A percentile compares a stretch with the other conserved stretches of the same genome.
These are phyloP conservation scores for Starmerella bombi DNA, from an alignment of 805 yeast genomes.

Conservation along the genomic window DNA sequence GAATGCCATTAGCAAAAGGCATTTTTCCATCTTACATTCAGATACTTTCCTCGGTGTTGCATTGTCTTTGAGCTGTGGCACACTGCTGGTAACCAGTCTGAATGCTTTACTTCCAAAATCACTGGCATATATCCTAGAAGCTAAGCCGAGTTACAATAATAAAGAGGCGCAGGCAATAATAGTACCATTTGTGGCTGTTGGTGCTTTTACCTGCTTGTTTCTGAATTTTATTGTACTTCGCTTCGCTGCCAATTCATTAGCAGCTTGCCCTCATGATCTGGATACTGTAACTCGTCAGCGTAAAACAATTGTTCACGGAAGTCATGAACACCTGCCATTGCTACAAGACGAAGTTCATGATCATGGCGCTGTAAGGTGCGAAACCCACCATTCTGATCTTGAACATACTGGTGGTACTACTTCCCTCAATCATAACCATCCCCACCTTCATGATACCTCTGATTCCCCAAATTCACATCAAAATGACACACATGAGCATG, in stretches of 20 bases:
- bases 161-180: slow-evolving; percentile 30
- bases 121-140: slow-evolving; percentile 31
- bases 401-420: slow-evolving; percentile 4
- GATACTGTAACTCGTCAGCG: slow-evolving; percentile 2
- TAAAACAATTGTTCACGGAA: neutral
- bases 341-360: slow-evolving; percentile 4
- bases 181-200: slow-evolving; percentile 37
- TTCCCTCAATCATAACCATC: too few relatives aligned
- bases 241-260: slow-evolving; percentile 38
- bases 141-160: slow-evolving; percentile 19
- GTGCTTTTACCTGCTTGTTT: slow-evolving; percentile 45
- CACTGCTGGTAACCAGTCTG: slow-evolving; percentile 61
- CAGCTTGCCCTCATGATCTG: slow-evolving; percentile 14
- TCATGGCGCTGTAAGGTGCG: slow-evolving; percentile 8
- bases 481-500: neutral
- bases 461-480: too few relatives aligned
- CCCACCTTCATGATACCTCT: too few relatives aligned
- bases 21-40: slow-evolving; percentile 45
- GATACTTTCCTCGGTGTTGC: slow-evolving; percentile 58
- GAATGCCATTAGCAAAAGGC: slow-evolving; percentile 33
- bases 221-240: slow-evolving; percentile 59
- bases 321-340: slow-evolving; percentile 10
- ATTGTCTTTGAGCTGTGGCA: slow-evolving; percentile 68
- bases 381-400: neutral
- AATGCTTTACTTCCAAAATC: slow-evolving; percentile 67